A percentile compares a stretch with the other conserved stretches of the same genome.
These are phyloP conservation scores for Eimeria praecox DNA, from an alignment of 169 alveolate species.

Conservation along the genomic window DNA sequence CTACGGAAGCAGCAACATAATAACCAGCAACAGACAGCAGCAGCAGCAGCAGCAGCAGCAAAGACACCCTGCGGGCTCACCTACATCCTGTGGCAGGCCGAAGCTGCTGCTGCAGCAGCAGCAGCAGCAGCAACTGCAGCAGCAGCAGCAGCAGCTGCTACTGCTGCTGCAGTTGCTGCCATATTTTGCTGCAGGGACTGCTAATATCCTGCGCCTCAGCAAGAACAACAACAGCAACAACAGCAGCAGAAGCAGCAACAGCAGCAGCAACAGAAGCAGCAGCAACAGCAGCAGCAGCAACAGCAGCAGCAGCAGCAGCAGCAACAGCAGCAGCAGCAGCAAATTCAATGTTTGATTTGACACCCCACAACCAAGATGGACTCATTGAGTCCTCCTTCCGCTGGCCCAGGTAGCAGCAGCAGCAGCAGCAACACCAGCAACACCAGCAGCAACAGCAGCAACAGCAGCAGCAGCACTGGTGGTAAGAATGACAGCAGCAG, in stretches of 20 bases:
- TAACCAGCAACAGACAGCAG: neutral
- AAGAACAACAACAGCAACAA: neutral
- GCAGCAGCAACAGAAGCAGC: neutral
- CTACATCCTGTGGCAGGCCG: neutral
- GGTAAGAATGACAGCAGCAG: conserved; percentile 9
- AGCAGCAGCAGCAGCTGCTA: conserved; percentile 23
- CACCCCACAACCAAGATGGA: neutral
- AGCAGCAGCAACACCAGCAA: conserved; percentile 2
- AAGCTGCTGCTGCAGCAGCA: neutral
- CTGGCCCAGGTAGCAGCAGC: conserved; percentile 15
- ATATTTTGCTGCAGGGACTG: no score
- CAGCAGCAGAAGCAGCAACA: neutral
- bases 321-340: neutral
- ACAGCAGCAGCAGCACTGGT: conserved; percentile 43
- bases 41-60: neutral
- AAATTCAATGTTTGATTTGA: neutral
- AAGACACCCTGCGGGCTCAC: neutral
- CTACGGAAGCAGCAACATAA: neutral
- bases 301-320: conserved; percentile 12
- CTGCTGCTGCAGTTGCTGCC: conserved; percentile 5
- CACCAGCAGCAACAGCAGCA: conserved; percentile 7
- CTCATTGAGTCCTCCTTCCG: no score
- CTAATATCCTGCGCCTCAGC: neutral
- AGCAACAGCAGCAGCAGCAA: neutral
- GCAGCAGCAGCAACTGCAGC: conserved; percentile 36